Conservation (phyloP, 2,329 filamentous ascomycete genomes). For the Coniochaeta sp. region DNA sequence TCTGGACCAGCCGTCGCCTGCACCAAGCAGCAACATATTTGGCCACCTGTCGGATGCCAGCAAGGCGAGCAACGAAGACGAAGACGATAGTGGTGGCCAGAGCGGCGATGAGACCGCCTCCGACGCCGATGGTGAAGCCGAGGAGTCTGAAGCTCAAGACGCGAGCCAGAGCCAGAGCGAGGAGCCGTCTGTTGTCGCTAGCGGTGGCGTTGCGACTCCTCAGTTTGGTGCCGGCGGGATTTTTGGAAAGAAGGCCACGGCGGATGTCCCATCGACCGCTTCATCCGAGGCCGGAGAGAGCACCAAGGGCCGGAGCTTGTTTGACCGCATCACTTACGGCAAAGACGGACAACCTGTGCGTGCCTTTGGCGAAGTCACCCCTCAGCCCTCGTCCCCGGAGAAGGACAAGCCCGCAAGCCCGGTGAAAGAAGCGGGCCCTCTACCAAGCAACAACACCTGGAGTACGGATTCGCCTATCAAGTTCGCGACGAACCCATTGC, state of each 20-base stretch:
- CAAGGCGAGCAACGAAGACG: slow-evolving; percentile 44
- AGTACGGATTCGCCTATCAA: slow-evolving; percentile 46
- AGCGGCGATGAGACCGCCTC: slow-evolving; percentile 9
- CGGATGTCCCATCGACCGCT: slow-evolving; percentile 23
- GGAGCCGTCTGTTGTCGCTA: slow-evolving; percentile 34
- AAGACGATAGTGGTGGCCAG: slow-evolving; percentile 30
- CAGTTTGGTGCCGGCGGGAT: slow-evolving; percentile 27
- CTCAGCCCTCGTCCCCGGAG: slow-evolving; percentile 24
- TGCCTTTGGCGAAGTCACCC: slow-evolving; percentile 18
- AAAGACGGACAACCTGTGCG: slow-evolving; percentile 43
- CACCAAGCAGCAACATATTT: slow-evolving; percentile 45
- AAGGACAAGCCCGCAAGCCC: slow-evolving; percentile 38
- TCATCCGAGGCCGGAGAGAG: slow-evolving; percentile 36
- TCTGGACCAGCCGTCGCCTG: slow-evolving; percentile 26
- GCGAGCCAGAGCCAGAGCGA: slow-evolving; percentile 33
- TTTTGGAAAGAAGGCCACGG: slow-evolving; percentile 18
- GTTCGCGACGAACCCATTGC: slow-evolving; percentile 29
- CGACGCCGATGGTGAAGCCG: slow-evolving; percentile 25
- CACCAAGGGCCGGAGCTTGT: slow-evolving; percentile 42
- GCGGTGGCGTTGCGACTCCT: slow-evolving; percentile 32
- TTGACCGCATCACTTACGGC: slow-evolving; percentile 47
- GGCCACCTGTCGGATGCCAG: slow-evolving; percentile 51
- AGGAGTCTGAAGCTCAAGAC: slow-evolving; percentile 34
- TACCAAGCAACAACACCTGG: slow-evolving; percentile 38
- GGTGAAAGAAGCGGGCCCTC: slow-evolving; percentile 26